Evolutionary conservation across 768 basidiomycete genomes (phyloP).

Genomic region (Lactifluus piperatus): DNA sequence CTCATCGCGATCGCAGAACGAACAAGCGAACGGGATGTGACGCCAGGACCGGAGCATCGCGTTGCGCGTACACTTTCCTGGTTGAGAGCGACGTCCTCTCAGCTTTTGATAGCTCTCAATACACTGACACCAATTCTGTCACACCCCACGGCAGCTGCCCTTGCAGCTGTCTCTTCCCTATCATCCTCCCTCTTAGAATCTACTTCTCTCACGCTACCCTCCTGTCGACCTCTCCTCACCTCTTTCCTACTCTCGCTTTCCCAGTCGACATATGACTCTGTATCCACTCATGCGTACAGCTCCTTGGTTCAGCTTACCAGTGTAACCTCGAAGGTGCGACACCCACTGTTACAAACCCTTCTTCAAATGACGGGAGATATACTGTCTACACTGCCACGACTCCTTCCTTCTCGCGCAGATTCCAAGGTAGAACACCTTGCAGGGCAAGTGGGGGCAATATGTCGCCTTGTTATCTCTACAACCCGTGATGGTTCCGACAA

Average conservation of each 20-base stretch:
- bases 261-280: slow-evolving; percentile 45
- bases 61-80: slow-evolving; percentile 45
- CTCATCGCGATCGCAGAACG: slow-evolving; percentile 32
- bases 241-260: slow-evolving; percentile 68
- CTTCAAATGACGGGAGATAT: slow-evolving; percentile 55
- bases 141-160: slow-evolving; percentile 63
- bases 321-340: slow-evolving; percentile 33
- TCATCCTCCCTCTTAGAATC: slow-evolving; percentile 44
- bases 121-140: slow-evolving; percentile 59
- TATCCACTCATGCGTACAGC: slow-evolving; percentile 41
- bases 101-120: slow-evolving; percentile 77
- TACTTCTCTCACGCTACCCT: slow-evolving; percentile 57
- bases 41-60: neutral
- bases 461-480: slow-evolving; percentile 35
- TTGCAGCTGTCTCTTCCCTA: slow-evolving; percentile 47
- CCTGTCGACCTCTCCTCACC: slow-evolving; percentile 56
- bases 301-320: slow-evolving; percentile 40
- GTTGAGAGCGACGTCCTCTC: slow-evolving; percentile 73
- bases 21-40: neutral
- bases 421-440: slow-evolving; percentile 63
- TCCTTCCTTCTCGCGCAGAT: slow-evolving; percentile 64
- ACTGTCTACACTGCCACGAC: slow-evolving; percentile 61
- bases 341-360: slow-evolving; percentile 45
- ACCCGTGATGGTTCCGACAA: slow-evolving; percentile 15
- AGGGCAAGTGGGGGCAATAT: slow-evolving; percentile 61